phyloP scores from a whole-genome alignment of 495 filamentous ascomycete species.

The Xylaria grammica region DNA sequence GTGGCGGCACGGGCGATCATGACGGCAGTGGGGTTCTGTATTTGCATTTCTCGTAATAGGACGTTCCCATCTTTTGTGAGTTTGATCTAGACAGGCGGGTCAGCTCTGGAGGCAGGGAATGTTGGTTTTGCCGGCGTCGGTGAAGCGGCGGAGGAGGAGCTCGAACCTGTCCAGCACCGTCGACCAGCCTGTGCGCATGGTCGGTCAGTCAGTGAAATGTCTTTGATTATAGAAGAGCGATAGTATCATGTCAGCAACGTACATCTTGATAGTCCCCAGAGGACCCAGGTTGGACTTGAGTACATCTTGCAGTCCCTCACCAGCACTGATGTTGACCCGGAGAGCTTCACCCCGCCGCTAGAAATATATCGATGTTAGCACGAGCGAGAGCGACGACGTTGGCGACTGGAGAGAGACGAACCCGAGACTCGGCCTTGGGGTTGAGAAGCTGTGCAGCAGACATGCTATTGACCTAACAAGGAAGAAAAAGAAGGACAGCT shows the following conservation, averaged over 20 bases:
- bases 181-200: conserved; percentile 74
- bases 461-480: no score
- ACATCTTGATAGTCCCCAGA: conserved; percentile 96
- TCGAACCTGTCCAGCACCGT: conserved; percentile 89
- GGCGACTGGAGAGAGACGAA: conserved; percentile 46
- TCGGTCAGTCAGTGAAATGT: no score
- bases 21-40: conserved; percentile 90
- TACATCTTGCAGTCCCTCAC: conserved; percentile 94
- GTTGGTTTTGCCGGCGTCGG: conserved; percentile 16
- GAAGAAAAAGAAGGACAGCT: background rate
- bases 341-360: conserved; percentile 95
- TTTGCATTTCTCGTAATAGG: conserved; percentile 93
- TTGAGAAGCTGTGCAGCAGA: conserved; percentile 96
- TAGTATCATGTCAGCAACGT: no score
- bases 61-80: conserved; percentile 99
- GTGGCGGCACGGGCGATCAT: conserved; percentile 99
- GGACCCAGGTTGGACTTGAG: conserved; percentile 96
- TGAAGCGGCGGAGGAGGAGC: conserved; percentile 9
- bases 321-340: conserved; percentile 93
- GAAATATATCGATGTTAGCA: conserved; percentile 29
- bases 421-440: conserved; percentile 95
- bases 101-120: conserved; percentile 21
- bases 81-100: conserved; percentile 73
- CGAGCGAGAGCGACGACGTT: conserved; percentile 43
- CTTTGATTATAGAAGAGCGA: no score